Percentiles rank a stretch among this genome's conserved stretches.
Evolutionary conservation across 139 green algal species (phyloP).

Genomic region (Chlorella sp.): DNA sequence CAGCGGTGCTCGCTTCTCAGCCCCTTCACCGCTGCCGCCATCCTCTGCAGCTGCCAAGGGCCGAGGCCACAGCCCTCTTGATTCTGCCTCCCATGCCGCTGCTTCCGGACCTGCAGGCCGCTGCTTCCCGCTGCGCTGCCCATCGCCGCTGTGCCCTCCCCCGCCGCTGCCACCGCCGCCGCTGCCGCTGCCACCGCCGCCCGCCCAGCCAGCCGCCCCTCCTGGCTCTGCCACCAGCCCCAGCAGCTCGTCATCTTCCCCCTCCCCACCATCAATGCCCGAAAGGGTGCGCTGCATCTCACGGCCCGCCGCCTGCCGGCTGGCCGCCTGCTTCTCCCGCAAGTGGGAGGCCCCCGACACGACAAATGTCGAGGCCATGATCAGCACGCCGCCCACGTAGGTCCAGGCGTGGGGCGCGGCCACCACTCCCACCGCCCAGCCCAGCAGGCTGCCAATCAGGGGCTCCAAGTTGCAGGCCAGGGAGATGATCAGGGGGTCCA

Average conservation of each 20-base stretch:
- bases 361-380: conserved; percentile 59
- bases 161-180: no score
- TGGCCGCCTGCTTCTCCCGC: conserved; percentile 20
- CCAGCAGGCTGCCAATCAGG: conserved; percentile 76
- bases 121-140: no score
- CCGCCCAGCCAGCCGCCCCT: no score
- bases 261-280: not conserved
- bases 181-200: no score
- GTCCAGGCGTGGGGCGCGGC: conserved; percentile 57
- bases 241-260: not conserved
- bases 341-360: conserved; percentile 47
- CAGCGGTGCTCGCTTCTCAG: no score
- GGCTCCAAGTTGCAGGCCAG: conserved; percentile 86
- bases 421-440: conserved; percentile 66
- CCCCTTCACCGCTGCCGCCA: no score
- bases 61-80: no score
- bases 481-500: conserved; percentile 67
- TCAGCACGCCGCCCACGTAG: conserved; percentile 60
- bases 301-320: not conserved
- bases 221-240: no score
- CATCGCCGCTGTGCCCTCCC: no score
- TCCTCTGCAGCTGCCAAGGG: no score
- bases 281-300: not conserved
- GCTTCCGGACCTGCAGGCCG: no score
- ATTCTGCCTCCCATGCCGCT: no score